Evolutionary conservation across 176 grass and related monocot genomes (phyloP), one percentile per base, ranked within the genome.

Genomic region (Rhynchospora tenuis): DNA sequence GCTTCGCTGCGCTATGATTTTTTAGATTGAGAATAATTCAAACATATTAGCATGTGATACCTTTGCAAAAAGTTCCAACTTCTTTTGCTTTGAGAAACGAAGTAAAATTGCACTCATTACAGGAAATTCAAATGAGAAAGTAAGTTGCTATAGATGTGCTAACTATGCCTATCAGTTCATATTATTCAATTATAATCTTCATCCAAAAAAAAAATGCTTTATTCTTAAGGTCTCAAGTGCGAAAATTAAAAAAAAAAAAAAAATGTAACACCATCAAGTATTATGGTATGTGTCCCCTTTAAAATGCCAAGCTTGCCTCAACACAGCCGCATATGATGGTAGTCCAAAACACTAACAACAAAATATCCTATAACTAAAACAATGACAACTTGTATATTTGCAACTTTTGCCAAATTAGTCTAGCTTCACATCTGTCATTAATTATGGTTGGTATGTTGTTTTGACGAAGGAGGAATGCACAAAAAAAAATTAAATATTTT

Each of bases 21-120:
- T n/a, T n/a, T n/a, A n/a, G n/a, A n/a, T n/a, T n/a, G n/a, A n/a
- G n/a, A n/a, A n/a, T n/a, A n/a, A n/a, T n/a, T n/a, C n/a, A 88
- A 91, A 67, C 31, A 80, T 31, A 80, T 84, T 79, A 88, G 88
- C 76, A 75, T 43, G 56, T 81, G 83, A n/a, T 64, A 87, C 23
- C 54, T 82, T 89, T 88, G 69, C 85, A 89, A 83, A 87, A 50
- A 80, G 83, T 86, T 91, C 85, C 93, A 89, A 87, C 71, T 85
- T 88, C 67, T 84, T 77, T 78, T 79, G 89, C 82, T 93, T 91
- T 55, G 86, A 78, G 88, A 93, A 81, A 89, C 42, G 93, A 95
- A 91, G 74, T 27, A 86, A 91, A 93, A 88, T 75, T 66, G 85
- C 74, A 88, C 64, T 78, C 87, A 84, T 64, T 69, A 92, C 51